Percentiles rank a stretch among this genome's conserved stretches.
phyloP scores from a whole-genome alignment of 805 yeast genomes.

The Wickerhamiella parazyma region DNA sequence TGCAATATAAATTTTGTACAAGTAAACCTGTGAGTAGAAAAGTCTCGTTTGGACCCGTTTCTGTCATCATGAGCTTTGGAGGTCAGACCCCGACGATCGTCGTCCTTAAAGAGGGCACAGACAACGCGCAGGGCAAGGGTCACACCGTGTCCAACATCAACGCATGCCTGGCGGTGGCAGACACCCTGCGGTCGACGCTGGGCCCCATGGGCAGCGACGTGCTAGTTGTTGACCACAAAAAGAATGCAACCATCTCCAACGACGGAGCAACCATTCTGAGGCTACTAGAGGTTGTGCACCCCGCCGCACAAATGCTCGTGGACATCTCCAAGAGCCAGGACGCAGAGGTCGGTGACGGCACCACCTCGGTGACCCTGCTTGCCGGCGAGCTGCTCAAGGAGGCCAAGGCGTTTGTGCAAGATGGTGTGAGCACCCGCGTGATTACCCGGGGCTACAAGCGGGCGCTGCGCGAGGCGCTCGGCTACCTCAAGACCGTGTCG shows the following conservation, averaged over 20 bases:
- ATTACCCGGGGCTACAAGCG: slow-evolving; percentile 77
- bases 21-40: no score
- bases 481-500: slow-evolving; percentile 58
- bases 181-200: slow-evolving; percentile 81
- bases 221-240: slow-evolving; percentile 67
- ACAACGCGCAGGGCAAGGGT: slow-evolving; percentile 90
- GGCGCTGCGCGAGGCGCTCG: slow-evolving; percentile 67
- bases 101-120: slow-evolving; percentile 96
- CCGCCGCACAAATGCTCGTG: slow-evolving; percentile 92
- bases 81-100: slow-evolving; percentile 97
- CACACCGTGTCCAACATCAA: slow-evolving; percentile 91
- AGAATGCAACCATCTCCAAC: slow-evolving; percentile 88
- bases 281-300: slow-evolving; percentile 88
- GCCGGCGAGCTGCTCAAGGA: slow-evolving; percentile 87
- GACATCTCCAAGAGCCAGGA: slow-evolving; percentile 94
- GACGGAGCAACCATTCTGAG: slow-evolving; percentile 96
- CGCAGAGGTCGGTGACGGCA: slow-evolving; percentile 97
- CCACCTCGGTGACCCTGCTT: slow-evolving; percentile 87
- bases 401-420: slow-evolving; percentile 82
- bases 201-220: slow-evolving; percentile 98
- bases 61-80: slow-evolving; percentile 57
- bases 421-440: slow-evolving; percentile 84
- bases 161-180: slow-evolving; percentile 95
- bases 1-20: no score
- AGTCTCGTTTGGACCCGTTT: not conserved